Evolutionary conservation across 1,284 basidiomycete species (phyloP), one percentile per base, ranked within the genome.

Genomic region (Melampsora americana): DNA sequence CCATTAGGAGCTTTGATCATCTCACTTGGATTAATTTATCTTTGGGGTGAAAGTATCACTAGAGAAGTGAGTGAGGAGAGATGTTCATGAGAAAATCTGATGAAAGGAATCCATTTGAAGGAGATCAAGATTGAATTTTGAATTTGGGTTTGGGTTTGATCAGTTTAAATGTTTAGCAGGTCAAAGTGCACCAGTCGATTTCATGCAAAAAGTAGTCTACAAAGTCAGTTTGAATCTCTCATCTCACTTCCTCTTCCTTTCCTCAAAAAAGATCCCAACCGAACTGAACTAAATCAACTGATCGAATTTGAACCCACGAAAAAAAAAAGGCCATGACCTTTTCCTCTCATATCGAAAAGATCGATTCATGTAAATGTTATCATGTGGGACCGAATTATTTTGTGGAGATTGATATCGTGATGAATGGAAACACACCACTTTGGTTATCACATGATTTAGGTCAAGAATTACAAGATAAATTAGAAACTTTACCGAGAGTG

Each of bases 341-440:
- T 79, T 81, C 39, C 62, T 86, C 90, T 46, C 89, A 92, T 60
- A 96, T 98, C 78, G 87, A 90, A 77, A 88, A 90, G 81, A 86
- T 97, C 59, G 95, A 97, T 81, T 93, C 92, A 5, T 72, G 70
- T 64, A 78, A 78, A 76, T 80, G 79, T 6, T 84, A 84, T 78
- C 81, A 82, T 69, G 80, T 80, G 6, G 83, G 83, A 28, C 84
- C 93, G 84, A 87, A 93, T 77, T 95, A 93, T 81, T 92, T 93
- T 81, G 94, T 97, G 65, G 95, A 97, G 84, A 87, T 97, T 11
- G 95, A 98, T 83, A 89, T 98, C 70, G 95, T 98, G 30, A 92
- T 99, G 89, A 87, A 90, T 79, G 90, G 90, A 4, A 88, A 89
- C 77, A 96, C 93, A 59, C 92, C 93, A 0, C 84, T 98, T 0